Evolutionary conservation across 768 basidiomycete species (phyloP), one percentile per base, ranked within the genome.

Genomic region (Russula olivacea): DNA sequence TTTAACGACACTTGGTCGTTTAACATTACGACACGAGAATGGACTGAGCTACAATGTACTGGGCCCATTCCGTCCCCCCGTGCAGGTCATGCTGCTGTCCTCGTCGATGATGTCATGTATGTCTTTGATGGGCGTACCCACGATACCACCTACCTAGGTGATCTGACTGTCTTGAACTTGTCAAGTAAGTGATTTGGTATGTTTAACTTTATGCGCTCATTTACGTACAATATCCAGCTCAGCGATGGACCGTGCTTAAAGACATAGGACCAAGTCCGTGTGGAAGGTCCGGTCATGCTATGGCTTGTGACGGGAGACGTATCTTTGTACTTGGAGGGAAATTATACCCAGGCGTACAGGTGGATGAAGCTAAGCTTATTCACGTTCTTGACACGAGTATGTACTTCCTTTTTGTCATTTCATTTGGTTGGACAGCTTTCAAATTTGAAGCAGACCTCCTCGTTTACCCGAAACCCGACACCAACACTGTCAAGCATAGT

Each of bases 191-290:
- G 19, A 51, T 55, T 41, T n/a, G 7, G 1, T 2, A 9, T 43
- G 14, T 23, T 45, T 55, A 41, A 45, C 38, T 45, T 17, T 3
- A 5, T 36, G 40, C 30, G 23, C 40, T 49, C n/a, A 9, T n/a
- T 61, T 17, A 58, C 52, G 28, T 59, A 61, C 14, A 41, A 52
- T 47, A 52, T 51, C 40, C 72, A 98, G 96, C 94, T 74, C 91
- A 93, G 71, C 82, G 96, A 69, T 99, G 97, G 97, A 98, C 94
- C 76, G 98, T 94, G 92, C 98, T 98, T 79, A 93, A 97, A 75
- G 97, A 98, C 72, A 98, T 98, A 96, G 97, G 97, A 0, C 95
- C 96, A 17, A 84, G 92, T 17, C 97, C 97, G 0, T 86, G 80
- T 43, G 90, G 93, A 2, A 83, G 97, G 55, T 94, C 91, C 9